These are phyloP conservation scores for Pseudogymnoascus sp. DNA, from an alignment of 2,329 filamentous ascomycete genomes.

Conservation along the genomic window DNA sequence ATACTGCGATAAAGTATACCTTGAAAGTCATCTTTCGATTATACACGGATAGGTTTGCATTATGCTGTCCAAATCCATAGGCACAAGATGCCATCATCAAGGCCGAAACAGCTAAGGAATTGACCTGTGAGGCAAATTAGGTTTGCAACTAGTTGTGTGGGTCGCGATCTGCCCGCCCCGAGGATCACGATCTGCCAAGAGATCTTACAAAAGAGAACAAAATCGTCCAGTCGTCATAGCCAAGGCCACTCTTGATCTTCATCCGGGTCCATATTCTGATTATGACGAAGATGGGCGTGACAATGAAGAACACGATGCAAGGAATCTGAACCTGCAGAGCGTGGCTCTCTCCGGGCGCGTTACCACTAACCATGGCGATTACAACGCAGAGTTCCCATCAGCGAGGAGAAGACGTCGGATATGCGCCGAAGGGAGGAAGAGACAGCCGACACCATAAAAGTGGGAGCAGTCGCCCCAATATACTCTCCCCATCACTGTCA, in stretches of 20 bases:
- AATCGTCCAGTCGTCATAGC: constrained; percentile 38
- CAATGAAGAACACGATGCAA: constrained; percentile 39
- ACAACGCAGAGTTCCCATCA: not conserved
- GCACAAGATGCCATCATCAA: constrained; percentile 26
- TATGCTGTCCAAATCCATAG: constrained; percentile 37
- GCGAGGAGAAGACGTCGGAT: not conserved
- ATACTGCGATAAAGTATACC: constrained; percentile 9
- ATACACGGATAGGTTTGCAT: constrained; percentile 26
- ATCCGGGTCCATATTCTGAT: constrained; percentile 35
- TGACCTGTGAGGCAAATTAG: constrained; percentile 24
- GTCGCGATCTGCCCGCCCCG: not conserved
- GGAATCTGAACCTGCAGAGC: constrained; percentile 30
- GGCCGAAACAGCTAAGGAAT: constrained; percentile 28
- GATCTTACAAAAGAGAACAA: constrained; percentile 33
- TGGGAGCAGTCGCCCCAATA: not conserved
- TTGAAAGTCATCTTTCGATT: constrained; percentile 33
- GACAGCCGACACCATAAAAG: not conserved
- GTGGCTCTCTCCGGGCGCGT: not conserved
- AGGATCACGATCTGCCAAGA: not conserved
- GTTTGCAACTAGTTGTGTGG: not conserved
- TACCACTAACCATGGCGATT: not conserved
- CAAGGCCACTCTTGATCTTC: constrained; percentile 29
- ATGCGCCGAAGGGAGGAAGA: not conserved
- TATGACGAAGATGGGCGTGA: constrained; percentile 34
- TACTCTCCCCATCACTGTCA: not conserved